Base-by-base conservation (phyloP, 495 filamentous ascomycete species). In the Bryoglossum gracile region DNA sequence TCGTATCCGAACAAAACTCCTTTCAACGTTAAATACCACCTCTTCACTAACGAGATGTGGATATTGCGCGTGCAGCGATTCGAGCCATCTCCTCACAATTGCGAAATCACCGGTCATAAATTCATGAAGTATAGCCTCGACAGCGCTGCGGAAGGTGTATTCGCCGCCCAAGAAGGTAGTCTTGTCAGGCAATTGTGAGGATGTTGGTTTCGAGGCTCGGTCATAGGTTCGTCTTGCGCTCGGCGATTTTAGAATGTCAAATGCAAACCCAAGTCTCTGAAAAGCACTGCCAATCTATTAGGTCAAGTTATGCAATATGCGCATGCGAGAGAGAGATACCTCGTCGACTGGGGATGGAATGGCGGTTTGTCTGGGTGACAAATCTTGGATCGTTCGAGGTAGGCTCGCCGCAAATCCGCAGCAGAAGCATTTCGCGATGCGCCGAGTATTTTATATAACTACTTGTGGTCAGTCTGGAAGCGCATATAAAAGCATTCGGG, bases 301-400 rank as follows among this genome's bases (percentile, higher is more conserved):
- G 18, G 18, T 14, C 3, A 8, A 14, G 13, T 17, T 4, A 43
- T 17, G 6, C 5, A 17, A 14, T 6, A 2, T 8, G 1, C 14
- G 10, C 19, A 22, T 4, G 18, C 41, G 16, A 25, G 0, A 4
- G 11, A 21, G 10, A 16, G 43, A 17, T 26, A 64, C 62, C 54
- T 58, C 2, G 67, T 70, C 2, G 65, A 68, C 16, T 55, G 36
- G 11, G 61, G 56, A 36, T 69, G 63, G 16, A 58, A 56, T 14
- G 68, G 68, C 10, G 56, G 55, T 51, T 64, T 68, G 42, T 70
- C 68, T 13, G 68, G 68, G 40, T 70, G 68, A 23, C 66, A 63
- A 45, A 70, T 66, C 54, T 70, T 70, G 4, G 61, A 65, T 37
- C 68, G 59, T 42, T 70, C 64, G 51, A 70, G 68, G 46, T 70